Conservation (phyloP, 1,284 basidiomycete species). For the Moesziomyces sp. region DNA sequence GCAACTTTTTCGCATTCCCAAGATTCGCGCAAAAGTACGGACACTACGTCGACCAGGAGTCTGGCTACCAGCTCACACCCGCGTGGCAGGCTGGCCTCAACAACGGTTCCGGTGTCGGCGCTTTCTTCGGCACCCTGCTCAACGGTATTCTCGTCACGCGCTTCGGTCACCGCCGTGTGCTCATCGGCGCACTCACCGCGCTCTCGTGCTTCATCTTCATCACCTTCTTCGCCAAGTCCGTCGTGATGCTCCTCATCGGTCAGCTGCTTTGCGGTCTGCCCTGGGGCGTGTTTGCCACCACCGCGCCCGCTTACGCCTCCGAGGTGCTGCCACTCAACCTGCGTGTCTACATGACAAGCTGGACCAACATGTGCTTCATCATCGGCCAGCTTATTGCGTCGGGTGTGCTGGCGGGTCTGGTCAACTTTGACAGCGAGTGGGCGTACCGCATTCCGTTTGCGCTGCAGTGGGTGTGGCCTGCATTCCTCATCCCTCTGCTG, state of each 20-base stretch:
- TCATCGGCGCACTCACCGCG: neutral
- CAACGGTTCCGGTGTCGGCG: slow-evolving; percentile 18
- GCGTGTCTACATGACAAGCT: slow-evolving; percentile 70
- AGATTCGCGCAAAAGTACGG: too few species aligned
- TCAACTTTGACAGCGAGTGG: slow-evolving; percentile 58
- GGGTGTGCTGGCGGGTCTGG: slow-evolving; percentile 68
- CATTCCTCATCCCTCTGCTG: slow-evolving; percentile 53
- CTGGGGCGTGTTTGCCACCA: slow-evolving; percentile 69
- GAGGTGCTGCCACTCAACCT: slow-evolving; percentile 71
- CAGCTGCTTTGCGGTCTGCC: slow-evolving; percentile 69
- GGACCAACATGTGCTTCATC: slow-evolving; percentile 71
- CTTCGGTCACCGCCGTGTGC: slow-evolving; percentile 7
- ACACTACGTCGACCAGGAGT: too few species aligned
- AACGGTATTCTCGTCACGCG: slow-evolving; percentile 13
- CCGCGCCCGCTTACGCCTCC: slow-evolving; percentile 70
- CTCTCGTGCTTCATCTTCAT: slow-evolving; percentile 47
- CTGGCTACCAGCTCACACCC: too few species aligned
- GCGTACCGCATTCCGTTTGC: slow-evolving; percentile 68
- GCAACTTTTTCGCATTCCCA: too few species aligned
- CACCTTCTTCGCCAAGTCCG: slow-evolving; percentile 68
- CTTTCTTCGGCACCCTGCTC: slow-evolving; percentile 27
- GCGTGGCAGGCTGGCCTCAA: slow-evolving; percentile 69
- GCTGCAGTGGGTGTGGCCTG: slow-evolving; percentile 69
- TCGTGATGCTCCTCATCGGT: slow-evolving; percentile 66
- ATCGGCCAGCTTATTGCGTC: slow-evolving; percentile 67